Percentiles rank a stretch among this genome's conserved stretches.
Conservation (phyloP, 1,284 basidiomycete genomes). For the Ustilago shanxiensis region DNA sequence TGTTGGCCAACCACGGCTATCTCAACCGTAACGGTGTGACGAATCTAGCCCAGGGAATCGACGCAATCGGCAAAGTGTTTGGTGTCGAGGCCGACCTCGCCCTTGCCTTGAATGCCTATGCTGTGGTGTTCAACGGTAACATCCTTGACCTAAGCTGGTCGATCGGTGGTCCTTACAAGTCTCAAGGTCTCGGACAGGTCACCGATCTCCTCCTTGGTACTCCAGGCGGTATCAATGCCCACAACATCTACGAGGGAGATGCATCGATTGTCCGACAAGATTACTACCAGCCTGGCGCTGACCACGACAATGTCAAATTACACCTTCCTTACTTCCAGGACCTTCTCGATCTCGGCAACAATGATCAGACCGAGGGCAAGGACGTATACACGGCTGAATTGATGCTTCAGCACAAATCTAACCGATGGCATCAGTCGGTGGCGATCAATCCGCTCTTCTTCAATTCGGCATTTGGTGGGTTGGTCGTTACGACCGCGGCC, state of each 20-base stretch:
- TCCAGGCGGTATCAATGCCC: conserved; percentile 54
- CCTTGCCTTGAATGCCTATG: conserved; percentile 53
- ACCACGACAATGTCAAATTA: conserved; percentile 48
- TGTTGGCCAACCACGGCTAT: conserved; percentile 59
- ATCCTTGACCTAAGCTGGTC: conserved; percentile 56
- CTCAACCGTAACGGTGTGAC: conserved; percentile 54
- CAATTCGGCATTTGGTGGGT: conserved; percentile 55
- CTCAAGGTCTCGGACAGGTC: conserved; percentile 41
- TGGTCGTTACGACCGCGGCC: conserved; percentile 57
- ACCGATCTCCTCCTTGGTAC: conserved; percentile 45
- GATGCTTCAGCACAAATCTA: conserved; percentile 50
- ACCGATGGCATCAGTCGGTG: conserved; percentile 53
- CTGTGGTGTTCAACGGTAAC: conserved; percentile 60
- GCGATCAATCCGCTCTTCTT: conserved; percentile 54
- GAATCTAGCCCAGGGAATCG: conserved; percentile 51
- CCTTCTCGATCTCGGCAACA: conserved; percentile 51
- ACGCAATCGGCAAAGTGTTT: conserved; percentile 53
- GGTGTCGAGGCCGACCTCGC: conserved; percentile 51
- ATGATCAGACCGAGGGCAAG: conserved; percentile 45
- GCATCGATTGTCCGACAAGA: conserved; percentile 56
- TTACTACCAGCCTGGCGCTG: conserved; percentile 55
- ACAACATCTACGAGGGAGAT: conserved; percentile 60
- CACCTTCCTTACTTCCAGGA: conserved; percentile 58
- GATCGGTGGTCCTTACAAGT: conserved; percentile 52
- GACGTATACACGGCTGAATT: conserved; percentile 55